Evolutionary conservation across 495 filamentous ascomycete species (phyloP).

Genomic region (Lophiotrema nucula): DNA sequence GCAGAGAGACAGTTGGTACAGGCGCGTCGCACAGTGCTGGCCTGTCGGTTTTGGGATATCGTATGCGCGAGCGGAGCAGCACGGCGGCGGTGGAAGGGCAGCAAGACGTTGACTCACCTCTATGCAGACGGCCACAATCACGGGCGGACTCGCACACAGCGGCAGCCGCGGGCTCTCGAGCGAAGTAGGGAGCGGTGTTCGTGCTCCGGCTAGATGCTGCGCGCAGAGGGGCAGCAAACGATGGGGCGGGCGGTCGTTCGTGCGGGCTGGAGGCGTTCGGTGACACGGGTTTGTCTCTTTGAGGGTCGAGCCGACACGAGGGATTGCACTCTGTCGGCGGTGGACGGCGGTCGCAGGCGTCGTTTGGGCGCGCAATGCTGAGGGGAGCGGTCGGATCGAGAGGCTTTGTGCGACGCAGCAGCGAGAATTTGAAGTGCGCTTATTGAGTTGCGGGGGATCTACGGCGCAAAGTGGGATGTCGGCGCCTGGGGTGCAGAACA

Average conservation of each 20-base stretch:
- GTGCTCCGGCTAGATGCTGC: slow-evolving; percentile 21
- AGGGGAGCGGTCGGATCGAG: not conserved
- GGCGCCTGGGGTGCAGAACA: not conserved
- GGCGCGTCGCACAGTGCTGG: slow-evolving; percentile 22
- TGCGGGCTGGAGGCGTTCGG: slow-evolving; percentile 8
- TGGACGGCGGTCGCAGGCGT: not conserved
- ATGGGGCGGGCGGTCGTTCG: slow-evolving; percentile 4
- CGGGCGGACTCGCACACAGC: slow-evolving; percentile 8
- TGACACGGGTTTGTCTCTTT: slow-evolving; percentile 29
- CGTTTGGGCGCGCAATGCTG: slow-evolving; percentile 1
- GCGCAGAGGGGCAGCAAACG: slow-evolving; percentile 22
- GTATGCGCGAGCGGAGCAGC: slow-evolving; percentile 17
- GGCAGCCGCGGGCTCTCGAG: not conserved
- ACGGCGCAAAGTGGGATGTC: slow-evolving; percentile 10
- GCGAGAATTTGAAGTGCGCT: slow-evolving; percentile 6
- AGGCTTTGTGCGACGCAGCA: slow-evolving; percentile 22
- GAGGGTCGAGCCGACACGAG: slow-evolving; percentile 18
- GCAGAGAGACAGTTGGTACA: slow-evolving; percentile 17
- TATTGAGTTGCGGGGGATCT: slow-evolving; percentile 21
- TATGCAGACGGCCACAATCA: slow-evolving; percentile 1
- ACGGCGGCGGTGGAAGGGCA: not conserved
- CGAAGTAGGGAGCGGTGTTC: slow-evolving; percentile 2
- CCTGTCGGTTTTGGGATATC: slow-evolving; percentile 11
- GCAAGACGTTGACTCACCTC: slow-evolving; percentile 33
- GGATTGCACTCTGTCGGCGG: not conserved